Percentiles rank a stretch among this genome's conserved stretches.
phyloP scores from a whole-genome alignment of 768 basidiomycete species.

The Butyriboletus loyo region DNA sequence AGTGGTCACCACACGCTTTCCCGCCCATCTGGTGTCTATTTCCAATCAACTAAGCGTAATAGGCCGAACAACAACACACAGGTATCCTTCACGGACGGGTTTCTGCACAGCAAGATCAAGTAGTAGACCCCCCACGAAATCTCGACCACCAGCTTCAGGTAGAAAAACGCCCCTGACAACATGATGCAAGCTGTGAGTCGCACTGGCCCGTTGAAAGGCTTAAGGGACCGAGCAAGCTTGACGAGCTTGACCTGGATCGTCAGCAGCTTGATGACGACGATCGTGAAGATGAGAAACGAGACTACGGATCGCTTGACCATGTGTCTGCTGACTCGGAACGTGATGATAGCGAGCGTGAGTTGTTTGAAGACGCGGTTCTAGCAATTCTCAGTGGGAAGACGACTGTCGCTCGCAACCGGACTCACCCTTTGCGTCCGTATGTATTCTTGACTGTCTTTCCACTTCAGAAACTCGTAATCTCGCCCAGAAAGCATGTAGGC shows the following conservation, averaged over 20 bases:
- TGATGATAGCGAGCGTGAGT: slow-evolving; percentile 25
- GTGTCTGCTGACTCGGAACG: slow-evolving; percentile 27
- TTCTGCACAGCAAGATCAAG: slow-evolving; percentile 26
- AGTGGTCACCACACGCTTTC: background rate
- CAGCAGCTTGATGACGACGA: slow-evolving; percentile 29
- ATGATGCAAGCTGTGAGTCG: slow-evolving; percentile 23
- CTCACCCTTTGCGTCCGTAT: slow-evolving; percentile 20
- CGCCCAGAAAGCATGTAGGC: slow-evolving; percentile 21
- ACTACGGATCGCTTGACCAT: slow-evolving; percentile 30
- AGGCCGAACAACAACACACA: slow-evolving; percentile 19
- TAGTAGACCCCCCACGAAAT: slow-evolving; percentile 28
- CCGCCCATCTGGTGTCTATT: slow-evolving; percentile 10
- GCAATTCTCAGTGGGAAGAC: background rate
- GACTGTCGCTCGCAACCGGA: background rate
- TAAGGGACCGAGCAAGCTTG: slow-evolving; percentile 26
- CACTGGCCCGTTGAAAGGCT: slow-evolving; percentile 25
- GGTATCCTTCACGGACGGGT: slow-evolving; percentile 25
- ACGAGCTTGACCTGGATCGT: slow-evolving; percentile 29
- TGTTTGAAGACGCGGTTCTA: slow-evolving; percentile 24
- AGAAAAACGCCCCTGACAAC: slow-evolving; percentile 27
- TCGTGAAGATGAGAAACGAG: slow-evolving; percentile 29
- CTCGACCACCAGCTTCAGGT: slow-evolving; percentile 27
- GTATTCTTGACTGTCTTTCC: slow-evolving; percentile 20
- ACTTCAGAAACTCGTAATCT: slow-evolving; percentile 12
- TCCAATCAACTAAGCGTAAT: slow-evolving; percentile 31